Base-by-base conservation (phyloP, 768 basidiomycete genomes). In the Epithele typhae region DNA sequence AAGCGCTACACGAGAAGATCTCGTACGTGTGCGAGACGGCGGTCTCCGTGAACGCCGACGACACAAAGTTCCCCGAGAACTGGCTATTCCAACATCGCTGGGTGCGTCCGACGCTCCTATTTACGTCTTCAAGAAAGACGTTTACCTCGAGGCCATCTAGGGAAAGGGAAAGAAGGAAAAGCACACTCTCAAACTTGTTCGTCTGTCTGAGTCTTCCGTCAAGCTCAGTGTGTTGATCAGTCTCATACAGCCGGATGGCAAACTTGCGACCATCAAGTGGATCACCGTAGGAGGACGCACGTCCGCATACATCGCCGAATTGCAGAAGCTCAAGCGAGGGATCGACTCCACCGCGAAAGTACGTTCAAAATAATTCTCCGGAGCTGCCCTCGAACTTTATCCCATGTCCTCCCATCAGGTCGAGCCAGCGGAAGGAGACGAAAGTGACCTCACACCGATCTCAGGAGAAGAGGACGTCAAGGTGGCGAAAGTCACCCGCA, bases 251-350 rank as follows among this genome's bases (percentile, higher is more conserved):
- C 80, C 83, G 0, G 76, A 78, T 44, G 88, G 87, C 5, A 66
- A 72, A 46, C 74, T 73, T n/a, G 88, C 84, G 1, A 86, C 82
- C 7, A 78, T 90, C 46, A 78, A 76, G 56, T 90, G 82, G 76
- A 61, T 84, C 44, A 86, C 80, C 4, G 82, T 91, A 7, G 85
- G 84, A 15, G 86, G 87, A 3, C 73, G 87, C 14, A 89, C 87
- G 7, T 86, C 86, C 3, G 87, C 87, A 12, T 83, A 74, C 54
- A 80, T 89, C 7, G 58, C 60, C 11, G 78, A 88, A 62, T 65
- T 88, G 9, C 87, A 88, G 60, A 57, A 60, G 23, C 59, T 68
- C 9, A 23, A 34, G 17, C 45, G 44, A 23, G 22, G 30, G 15
- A 32, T 17, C 12, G 21, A 21, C 18, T 12, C 25, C 4, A 4